Evolutionary conservation across 768 basidiomycete species (phyloP).

Genomic region (Crassisporium funariophilum): DNA sequence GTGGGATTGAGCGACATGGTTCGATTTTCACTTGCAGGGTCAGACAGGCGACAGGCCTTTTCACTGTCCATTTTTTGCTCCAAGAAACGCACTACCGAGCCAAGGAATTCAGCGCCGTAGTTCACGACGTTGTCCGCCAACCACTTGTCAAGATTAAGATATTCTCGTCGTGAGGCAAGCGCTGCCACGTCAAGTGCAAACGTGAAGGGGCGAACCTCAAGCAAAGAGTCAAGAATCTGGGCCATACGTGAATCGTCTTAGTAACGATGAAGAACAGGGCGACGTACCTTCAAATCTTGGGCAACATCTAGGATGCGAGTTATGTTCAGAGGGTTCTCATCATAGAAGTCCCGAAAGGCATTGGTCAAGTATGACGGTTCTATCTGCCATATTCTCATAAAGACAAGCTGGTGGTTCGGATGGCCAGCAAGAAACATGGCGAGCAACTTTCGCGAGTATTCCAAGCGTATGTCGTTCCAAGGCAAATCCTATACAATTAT

Average conservation of each 20-base stretch:
- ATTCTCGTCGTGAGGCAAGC: constrained; percentile 89
- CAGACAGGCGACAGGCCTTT: constrained; percentile 72
- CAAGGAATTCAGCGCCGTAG: constrained; percentile 85
- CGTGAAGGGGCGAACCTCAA: constrained; percentile 85
- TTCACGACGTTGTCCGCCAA: constrained; percentile 81
- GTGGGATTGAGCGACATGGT: constrained; percentile 88
- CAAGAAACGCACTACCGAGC: constrained; percentile 84
- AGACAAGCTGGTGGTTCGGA: constrained; percentile 94
- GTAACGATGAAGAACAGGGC: neutral
- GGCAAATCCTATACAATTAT: constrained; percentile 59
- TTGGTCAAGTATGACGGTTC: constrained; percentile 83
- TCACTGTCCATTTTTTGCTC: constrained; percentile 94
- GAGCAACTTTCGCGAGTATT: constrained; percentile 83
- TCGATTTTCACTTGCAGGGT: constrained; percentile 73
- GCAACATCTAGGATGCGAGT: constrained; percentile 94
- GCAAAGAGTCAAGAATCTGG: constrained; percentile 88
- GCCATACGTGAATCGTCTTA: neutral
- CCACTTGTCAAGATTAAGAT: constrained; percentile 97
- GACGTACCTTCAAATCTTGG: constrained; percentile 85
- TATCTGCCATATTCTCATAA: constrained; percentile 95
- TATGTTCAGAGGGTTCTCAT: constrained; percentile 90
- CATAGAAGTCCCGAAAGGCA: constrained; percentile 90
- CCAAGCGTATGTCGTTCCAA: constrained; percentile 88
- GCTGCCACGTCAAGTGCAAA: constrained; percentile 95
- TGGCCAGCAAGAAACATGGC: constrained; percentile 90